These are phyloP conservation scores for Blastobotrys arbuscula DNA, from an alignment of 1,139 yeast species.

Conservation along the genomic window DNA sequence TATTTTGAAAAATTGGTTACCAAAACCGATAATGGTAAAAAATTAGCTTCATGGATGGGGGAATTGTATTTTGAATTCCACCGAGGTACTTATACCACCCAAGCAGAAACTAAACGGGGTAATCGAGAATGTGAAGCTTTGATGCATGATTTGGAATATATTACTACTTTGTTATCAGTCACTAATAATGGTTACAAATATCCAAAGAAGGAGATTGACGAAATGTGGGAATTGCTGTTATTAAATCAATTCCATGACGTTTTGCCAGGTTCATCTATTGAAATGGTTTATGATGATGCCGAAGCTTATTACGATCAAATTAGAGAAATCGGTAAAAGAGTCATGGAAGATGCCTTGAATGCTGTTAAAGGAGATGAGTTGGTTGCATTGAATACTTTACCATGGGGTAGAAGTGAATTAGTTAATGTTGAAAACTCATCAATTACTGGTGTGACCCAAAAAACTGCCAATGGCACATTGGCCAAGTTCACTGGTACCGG, in stretches of 20 bases:
- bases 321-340: conserved; percentile 45
- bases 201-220: conserved; percentile 62
- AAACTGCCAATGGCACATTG: conserved; percentile 13
- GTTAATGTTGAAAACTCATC: conserved; percentile 34
- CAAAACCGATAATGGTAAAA: conserved; percentile 57
- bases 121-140: conserved; percentile 71
- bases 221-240: conserved; percentile 79
- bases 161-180: conserved; percentile 71
- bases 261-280: conserved; percentile 94
- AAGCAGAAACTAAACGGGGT: conserved; percentile 69
- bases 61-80: conserved; percentile 94
- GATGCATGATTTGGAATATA: conserved; percentile 77
- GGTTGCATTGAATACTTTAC: conserved; percentile 48
- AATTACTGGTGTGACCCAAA: conserved; percentile 11
- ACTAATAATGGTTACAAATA: conserved; percentile 53
- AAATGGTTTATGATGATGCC: conserved; percentile 90
- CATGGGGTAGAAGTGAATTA: conserved; percentile 62
- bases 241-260: conserved; percentile 96
- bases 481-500: conserved; percentile 20
- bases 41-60: conserved; percentile 84
- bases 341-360: conserved; percentile 48
- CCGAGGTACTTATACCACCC: conserved; percentile 94
- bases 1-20: conserved; percentile 64
- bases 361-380: conserved; percentile 24
- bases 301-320: conserved; percentile 65